Conservation (phyloP, 31 red algal species). For the Porphyra umbilicalis region DNA sequence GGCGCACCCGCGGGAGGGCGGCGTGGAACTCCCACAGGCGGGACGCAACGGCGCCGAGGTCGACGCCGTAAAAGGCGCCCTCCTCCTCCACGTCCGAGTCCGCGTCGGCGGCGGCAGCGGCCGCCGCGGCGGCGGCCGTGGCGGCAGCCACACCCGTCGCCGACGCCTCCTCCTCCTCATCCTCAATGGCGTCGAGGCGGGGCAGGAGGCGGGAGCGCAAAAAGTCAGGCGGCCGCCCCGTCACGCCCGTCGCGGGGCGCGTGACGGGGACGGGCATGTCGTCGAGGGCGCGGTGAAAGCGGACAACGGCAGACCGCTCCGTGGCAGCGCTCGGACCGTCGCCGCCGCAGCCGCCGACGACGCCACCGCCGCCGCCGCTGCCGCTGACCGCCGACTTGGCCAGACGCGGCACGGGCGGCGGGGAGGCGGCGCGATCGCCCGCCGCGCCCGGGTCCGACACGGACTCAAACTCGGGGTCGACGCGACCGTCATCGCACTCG, state of each 20-base stretch:
- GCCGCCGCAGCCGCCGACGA: too few relatives aligned
- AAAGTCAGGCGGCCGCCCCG: background rate
- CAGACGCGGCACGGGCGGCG: background rate
- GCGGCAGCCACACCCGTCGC: background rate
- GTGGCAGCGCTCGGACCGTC: too few relatives aligned
- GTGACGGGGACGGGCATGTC: background rate
- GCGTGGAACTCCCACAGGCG: conserved; percentile 46
- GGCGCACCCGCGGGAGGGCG: conserved; percentile 46
- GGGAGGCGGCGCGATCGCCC: background rate
- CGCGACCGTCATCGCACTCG: background rate
- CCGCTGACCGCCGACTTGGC: background rate
- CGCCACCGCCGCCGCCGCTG: background rate
- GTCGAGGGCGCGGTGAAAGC: background rate
- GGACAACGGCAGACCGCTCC: too few relatives aligned
- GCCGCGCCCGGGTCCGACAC: background rate
- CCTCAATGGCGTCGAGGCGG: background rate
- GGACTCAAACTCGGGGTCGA: background rate
- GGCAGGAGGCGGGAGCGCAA: background rate
- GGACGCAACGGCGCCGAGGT: conserved; percentile 47
- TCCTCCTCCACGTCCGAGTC: background rate
- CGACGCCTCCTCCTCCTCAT: background rate
- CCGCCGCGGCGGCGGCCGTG: background rate
- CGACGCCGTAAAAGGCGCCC: conserved; percentile 48
- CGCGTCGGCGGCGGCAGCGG: background rate
- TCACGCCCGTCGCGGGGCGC: background rate